These are phyloP conservation scores for Chaetomiaceae sp. DNA, from an alignment of 2,329 filamentous ascomycete species.

Conservation along the genomic window DNA sequence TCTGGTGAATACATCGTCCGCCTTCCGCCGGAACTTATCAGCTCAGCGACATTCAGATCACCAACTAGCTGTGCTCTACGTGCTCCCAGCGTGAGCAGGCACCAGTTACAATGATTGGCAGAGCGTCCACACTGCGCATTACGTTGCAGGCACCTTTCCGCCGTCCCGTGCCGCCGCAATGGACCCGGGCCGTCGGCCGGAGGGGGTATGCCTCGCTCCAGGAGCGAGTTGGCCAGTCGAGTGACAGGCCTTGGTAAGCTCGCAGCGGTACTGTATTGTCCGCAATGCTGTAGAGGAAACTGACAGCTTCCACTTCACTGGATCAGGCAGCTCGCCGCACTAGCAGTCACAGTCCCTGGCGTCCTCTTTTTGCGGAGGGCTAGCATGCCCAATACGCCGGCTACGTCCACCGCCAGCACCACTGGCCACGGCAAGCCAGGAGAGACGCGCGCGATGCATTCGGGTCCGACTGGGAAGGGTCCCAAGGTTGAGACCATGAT, in stretches of 20 bases:
- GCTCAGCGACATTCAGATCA: no score
- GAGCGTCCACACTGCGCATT: constrained; percentile 4
- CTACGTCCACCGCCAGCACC: not conserved
- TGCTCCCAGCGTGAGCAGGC: no score
- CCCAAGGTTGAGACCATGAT: not conserved
- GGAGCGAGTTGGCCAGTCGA: constrained; percentile 8
- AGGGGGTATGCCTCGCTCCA: constrained; percentile 19
- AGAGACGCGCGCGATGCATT: not conserved
- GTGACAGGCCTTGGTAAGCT: constrained; percentile 20
- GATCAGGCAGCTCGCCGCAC: constrained; percentile 17
- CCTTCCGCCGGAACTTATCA: no score
- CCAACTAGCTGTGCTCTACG: no score
- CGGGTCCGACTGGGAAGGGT: not conserved
- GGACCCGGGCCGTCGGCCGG: constrained; percentile 4
- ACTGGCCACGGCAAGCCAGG: constrained; percentile 19
- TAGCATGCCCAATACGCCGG: constrained; percentile 2
- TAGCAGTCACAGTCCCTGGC: constrained; percentile 15
- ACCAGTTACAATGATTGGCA: constrained; percentile 3
- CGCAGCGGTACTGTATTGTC: not conserved
- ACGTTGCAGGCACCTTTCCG: constrained; percentile 4
- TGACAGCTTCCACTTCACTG: not conserved
- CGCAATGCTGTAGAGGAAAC: no score
- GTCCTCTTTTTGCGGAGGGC: constrained; percentile 13
- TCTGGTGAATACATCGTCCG: no score
- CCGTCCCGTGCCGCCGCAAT: not conserved